Base-by-base conservation (phyloP, 1,284 basidiomycete species). In the Ceratobasidium sp. region DNA sequence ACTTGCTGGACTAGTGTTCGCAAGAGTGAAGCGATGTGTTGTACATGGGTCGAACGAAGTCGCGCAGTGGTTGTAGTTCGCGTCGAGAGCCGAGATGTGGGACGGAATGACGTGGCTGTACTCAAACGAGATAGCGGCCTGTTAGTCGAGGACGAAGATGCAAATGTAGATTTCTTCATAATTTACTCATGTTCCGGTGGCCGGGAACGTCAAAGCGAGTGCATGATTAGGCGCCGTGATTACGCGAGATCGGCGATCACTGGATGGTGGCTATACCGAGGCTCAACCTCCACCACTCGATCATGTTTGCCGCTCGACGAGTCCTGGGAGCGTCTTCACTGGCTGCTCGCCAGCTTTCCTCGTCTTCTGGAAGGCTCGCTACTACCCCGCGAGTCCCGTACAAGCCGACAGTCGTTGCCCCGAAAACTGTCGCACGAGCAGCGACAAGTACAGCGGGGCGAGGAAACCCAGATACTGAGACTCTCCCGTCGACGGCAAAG, bases 11-110 rank as follows among this genome's bases (percentile, higher is more conserved):
- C 71, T 8, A 72, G 65, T 13, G 31, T 68, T 34, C 56, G 55
- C 22, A 70, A 40, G 22, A 67, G 55, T 4, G 45, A 32, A 2
- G 69, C 71, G n/a, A 68, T 65, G 12, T 56, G 53, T 32, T 68
- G 64, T 7, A 69, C 69, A 62, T 70, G 69, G 17, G 62, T 67
- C 15, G 71, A 72, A 17, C 69, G 69, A 20, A 67, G 52, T 32
- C 69, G 62, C 25, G 69, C 54, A 45, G 68, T 53, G 29, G 71
- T 68, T 22, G 69, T 54, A 27, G 69, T 45, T 25, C 69, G 22
- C 27, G 45, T 55, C 10, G 71, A 72, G 31, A 70, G 49, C 20
- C 64, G 62, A 42, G 71, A 72, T 15, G 32, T 38, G 20, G 71
- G 50, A 4, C 70, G 70, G n/a, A 25, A 32, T 10, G 64, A 53